Base-by-base conservation (phyloP, 306 rosid species). In the Quercus cerris region DNA sequence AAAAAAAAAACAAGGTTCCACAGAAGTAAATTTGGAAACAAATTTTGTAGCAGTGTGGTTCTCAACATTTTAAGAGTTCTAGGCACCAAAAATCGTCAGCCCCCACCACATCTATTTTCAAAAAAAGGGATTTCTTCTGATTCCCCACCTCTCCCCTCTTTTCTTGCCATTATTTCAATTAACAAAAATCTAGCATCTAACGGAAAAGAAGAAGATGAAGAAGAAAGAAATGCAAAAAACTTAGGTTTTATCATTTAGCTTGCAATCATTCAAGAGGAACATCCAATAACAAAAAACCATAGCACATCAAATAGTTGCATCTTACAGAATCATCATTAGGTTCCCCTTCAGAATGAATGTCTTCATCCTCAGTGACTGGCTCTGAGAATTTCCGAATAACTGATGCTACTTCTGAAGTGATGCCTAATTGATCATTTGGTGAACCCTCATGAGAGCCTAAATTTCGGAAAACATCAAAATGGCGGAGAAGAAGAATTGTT, bases 391-490 rank as follows among this genome's bases (percentile, higher is more conserved):
- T 92, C 89, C 89, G 85, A 80, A 93, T 87, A 78, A 91, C 89
- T 55, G 97, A 90, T 78, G 98, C 98, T 86, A 91, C 87, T 87
- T 91, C 97, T 58, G 93, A 81, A 69, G 84, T 67, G 54, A 90
- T 82, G 81, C 98, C 94, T 74, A 79, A 83, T 88, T 93, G 95
- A 79, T 95, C 96, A 83, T 73, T 88, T 79, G 86, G 84, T 15
- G 91, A 77, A 81, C 85, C 87, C 62, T 93, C 98, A 1, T 74
- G 77, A 2, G 93, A 82, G 59, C 80, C 88, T 30, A 87, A 84
- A 84, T 95, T 90, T 73, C 87, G 90, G 70, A 95, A 95, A 81
- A 91, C 92, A 62, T 93, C 96, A 88, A 95, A 95, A 91, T 91
- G 94, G 56, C 97, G 93, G 72, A 95, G 97, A 83, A 95, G 94